Conservation (phyloP, 805 yeast species). For the Starmerella stellata region DNA sequence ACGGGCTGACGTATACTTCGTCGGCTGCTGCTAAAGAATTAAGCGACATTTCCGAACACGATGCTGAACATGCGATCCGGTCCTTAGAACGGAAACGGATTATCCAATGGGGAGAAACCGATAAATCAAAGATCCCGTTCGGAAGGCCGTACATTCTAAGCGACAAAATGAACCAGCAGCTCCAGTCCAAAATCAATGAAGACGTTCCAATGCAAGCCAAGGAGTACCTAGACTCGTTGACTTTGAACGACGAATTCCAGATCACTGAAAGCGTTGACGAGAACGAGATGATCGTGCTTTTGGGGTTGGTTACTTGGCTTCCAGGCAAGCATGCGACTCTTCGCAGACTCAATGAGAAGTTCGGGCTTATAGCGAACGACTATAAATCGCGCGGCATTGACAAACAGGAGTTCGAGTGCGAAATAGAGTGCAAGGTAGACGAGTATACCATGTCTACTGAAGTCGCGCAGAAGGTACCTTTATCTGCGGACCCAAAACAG, state of each 20-base stretch:
- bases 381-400: conserved; percentile 66
- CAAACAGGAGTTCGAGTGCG: conserved; percentile 12
- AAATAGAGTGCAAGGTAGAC: conserved; percentile 1
- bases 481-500: background rate
- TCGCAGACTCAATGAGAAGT: conserved; percentile 8
- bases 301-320: conserved; percentile 27
- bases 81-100: conserved; percentile 22
- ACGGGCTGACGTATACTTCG: conserved; percentile 30
- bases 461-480: background rate
- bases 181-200: conserved; percentile 26
- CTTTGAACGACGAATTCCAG: conserved; percentile 23
- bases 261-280: conserved; percentile 40
- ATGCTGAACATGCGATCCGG: conserved; percentile 22
- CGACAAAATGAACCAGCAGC: conserved; percentile 30
- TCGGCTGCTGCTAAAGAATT: conserved; percentile 32
- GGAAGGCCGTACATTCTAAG: conserved; percentile 39
- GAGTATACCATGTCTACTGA: background rate
- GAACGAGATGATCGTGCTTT: conserved; percentile 42
- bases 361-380: conserved; percentile 6
- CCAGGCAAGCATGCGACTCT: background rate
- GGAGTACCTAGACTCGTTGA: conserved; percentile 29
- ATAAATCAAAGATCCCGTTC: conserved; percentile 22
- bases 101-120: conserved; percentile 24
- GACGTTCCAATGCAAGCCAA: conserved; percentile 31
- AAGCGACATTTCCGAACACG: conserved; percentile 28